These are phyloP conservation scores for Phalaenopsis hybrid DNA, from an alignment of 116 monocot species.

Conservation along the genomic window DNA sequence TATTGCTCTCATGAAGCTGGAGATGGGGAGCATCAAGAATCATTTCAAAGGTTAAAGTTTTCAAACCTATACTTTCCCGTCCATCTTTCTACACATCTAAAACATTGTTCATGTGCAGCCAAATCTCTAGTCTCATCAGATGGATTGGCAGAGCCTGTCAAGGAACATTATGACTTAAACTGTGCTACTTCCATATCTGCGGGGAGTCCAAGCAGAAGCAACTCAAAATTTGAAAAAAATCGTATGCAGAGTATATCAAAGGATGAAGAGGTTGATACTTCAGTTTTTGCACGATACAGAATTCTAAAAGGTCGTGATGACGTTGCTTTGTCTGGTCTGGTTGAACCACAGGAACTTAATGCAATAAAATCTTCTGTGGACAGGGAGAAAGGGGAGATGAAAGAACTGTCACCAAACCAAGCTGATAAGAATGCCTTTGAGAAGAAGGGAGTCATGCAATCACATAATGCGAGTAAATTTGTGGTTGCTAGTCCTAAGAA, in stretches of 20 bases:
- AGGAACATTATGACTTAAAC: too few species aligned
- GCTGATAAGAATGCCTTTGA: background rate
- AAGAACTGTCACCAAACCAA: background rate
- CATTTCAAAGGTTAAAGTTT: conserved; percentile 3
- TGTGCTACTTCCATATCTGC: background rate
- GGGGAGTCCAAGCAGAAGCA: background rate
- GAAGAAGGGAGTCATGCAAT: background rate
- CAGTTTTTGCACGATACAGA: background rate
- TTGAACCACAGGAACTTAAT: background rate
- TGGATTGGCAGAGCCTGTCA: background rate
- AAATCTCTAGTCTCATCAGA: background rate
- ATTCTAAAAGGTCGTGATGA: conserved; percentile 5
- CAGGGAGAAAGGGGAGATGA: background rate
- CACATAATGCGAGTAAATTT: background rate
- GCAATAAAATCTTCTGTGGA: background rate
- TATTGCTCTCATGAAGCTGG: conserved; percentile 10
- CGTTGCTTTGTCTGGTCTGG: background rate
- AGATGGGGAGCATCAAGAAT: conserved; percentile 5
- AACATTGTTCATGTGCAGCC: background rate
- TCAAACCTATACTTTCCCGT: background rate
- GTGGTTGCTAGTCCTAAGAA: background rate
- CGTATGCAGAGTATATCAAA: background rate
- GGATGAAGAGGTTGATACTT: conserved; percentile 4
- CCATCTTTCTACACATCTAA: background rate
- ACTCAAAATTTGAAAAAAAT: background rate